Conservation (phyloP, 441 rosid species). For the Gossypium schwendimanii region DNA sequence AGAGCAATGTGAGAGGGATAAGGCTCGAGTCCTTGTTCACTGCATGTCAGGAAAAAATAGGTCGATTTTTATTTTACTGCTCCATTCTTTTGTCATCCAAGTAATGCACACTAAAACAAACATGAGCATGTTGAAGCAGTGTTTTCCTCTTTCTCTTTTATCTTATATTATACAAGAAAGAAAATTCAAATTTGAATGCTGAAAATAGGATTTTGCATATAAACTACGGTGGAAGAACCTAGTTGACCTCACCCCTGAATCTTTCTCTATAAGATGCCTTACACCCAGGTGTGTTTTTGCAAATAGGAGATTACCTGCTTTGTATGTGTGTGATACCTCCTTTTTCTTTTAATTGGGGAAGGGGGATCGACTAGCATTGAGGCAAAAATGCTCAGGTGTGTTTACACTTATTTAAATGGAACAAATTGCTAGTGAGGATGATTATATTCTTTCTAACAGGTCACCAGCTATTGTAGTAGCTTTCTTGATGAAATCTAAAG, state of each 20-base stretch:
- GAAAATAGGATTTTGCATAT: neutral
- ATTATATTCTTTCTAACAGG: slow-evolving; percentile 33
- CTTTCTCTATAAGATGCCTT: neutral
- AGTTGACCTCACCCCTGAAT: neutral
- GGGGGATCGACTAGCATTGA: neutral
- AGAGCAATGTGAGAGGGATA: slow-evolving; percentile 91
- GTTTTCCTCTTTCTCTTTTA: neutral
- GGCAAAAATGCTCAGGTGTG: neutral
- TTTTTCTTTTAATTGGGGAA: neutral
- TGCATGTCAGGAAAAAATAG: slow-evolving; percentile 97
- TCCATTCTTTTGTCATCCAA: neutral
- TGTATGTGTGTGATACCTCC: neutral
- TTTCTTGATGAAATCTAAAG: slow-evolving; percentile 81
- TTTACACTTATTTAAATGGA: neutral
- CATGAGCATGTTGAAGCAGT: neutral
- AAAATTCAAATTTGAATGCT: neutral
- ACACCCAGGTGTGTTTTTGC: neutral
- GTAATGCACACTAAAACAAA: neutral
- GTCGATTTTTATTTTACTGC: slow-evolving; percentile 25
- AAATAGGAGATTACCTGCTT: neutral
- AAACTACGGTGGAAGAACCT: neutral
- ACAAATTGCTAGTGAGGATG: neutral
- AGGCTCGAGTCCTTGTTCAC: slow-evolving; percentile 93
- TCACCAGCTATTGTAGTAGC: slow-evolving; percentile 88
- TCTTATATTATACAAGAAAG: neutral